Evolutionary conservation across 2,329 filamentous ascomycete species (phyloP).

Genomic region (Fusarium veterinarium): DNA sequence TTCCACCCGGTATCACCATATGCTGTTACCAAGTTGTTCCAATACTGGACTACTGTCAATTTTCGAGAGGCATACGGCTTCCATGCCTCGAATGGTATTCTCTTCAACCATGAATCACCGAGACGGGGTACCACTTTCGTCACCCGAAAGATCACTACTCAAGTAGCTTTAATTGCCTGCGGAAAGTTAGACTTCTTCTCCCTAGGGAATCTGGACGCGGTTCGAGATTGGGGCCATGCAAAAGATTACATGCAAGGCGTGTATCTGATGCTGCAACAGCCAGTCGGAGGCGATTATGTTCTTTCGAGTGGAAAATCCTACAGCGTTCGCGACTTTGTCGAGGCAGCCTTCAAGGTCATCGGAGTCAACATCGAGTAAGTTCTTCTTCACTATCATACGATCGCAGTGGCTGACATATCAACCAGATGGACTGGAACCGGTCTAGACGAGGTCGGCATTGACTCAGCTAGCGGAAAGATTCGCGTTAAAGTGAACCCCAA

Average conservation of each 20-base stretch:
- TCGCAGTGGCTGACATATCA: not conserved
- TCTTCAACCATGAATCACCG: conserved; percentile 1
- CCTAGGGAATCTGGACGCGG: not conserved
- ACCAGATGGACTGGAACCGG: not conserved
- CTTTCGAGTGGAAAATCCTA: not conserved
- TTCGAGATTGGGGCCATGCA: not conserved
- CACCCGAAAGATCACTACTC: not conserved
- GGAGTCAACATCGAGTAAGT: not conserved
- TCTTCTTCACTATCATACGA: not conserved
- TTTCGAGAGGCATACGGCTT: not conserved
- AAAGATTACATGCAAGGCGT: conserved; percentile 1
- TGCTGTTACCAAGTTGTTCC: not conserved
- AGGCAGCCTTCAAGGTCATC: not conserved
- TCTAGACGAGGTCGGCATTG: not conserved
- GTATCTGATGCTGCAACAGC: not conserved
- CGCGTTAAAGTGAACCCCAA: not conserved
- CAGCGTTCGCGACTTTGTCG: not conserved
- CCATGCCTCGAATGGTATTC: not conserved
- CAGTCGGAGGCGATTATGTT: not conserved
- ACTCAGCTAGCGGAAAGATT: not conserved
- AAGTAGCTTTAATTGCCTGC: not conserved
- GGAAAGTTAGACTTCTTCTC: not conserved
- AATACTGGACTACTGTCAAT: not conserved
- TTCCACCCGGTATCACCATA: not conserved
- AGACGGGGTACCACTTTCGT: not conserved